Base-by-base conservation (phyloP, 805 yeast genomes). In the Kazachstania taianensis region DNA sequence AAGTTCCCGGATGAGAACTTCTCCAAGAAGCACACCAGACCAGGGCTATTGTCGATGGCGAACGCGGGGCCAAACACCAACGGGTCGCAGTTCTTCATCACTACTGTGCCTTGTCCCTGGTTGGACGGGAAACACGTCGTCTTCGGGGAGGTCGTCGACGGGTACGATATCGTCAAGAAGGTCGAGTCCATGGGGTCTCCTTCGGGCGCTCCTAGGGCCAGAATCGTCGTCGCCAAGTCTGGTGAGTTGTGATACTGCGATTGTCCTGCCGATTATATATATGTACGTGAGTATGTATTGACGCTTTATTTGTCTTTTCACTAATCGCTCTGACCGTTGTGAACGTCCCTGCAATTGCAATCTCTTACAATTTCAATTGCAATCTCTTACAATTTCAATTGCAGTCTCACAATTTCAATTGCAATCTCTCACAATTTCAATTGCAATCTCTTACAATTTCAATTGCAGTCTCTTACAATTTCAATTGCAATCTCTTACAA, bases 21-120 rank as follows among this genome's bases (percentile, higher is more conserved):
- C 58, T 46, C 54, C 57, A 67, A 69, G 67, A 78, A 63, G 57
- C 96, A 89, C 76, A 67, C 69, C 68, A 70, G 76, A 64, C 77
- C 94, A 71, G 72, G 86, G 73, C 67, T 81, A 65, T 63, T 84
- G 60, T 83, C 95, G 44, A 89, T 89, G 96, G 96, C 96, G 62
- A 89, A 89, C 62, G 94, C 96, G 46, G 96, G 96, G 52, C 94
- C 94, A 65, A 83, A 85, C 78, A 84, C 96, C 69, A 89, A 89
- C 69, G 96, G 96, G 40, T 86, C 96, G 38, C 97, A 87, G 69
- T 87, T 87, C 68, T 87, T 89, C 75, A 81, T 85, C 69, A 85
- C 96, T 63, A 85, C 95, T 40, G 87, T 82, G 37, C 70, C 79
- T 48, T 70, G 80, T 55, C 81, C 92, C 42, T 83, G 92, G 89